A percentile compares a stretch with the other conserved stretches of the same genome.
Evolutionary conservation across 192 early-diverging fungal genomes (phyloP).

Genomic region (Coemansia sp.): DNA sequence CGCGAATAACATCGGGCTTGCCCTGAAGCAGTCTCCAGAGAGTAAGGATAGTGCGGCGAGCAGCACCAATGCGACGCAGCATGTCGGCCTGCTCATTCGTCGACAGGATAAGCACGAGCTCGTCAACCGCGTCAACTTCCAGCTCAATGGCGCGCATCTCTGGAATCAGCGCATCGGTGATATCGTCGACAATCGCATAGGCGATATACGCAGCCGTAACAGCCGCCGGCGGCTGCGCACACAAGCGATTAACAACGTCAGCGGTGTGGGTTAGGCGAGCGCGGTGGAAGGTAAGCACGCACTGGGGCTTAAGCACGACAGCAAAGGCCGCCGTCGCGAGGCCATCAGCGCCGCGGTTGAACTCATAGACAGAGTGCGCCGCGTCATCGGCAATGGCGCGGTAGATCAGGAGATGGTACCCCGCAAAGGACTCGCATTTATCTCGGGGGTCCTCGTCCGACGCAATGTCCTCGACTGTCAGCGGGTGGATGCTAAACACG

Average conservation of each 20-base stretch:
- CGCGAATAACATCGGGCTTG: constrained; percentile 73
- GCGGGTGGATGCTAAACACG: constrained; percentile 73
- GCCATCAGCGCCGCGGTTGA: constrained; percentile 58
- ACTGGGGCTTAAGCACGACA: constrained; percentile 29
- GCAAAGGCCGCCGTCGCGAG: constrained; percentile 61
- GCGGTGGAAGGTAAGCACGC: constrained; percentile 46
- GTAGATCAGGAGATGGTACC: constrained; percentile 90
- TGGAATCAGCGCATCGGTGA: constrained; percentile 89
- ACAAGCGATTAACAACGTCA: constrained; percentile 53
- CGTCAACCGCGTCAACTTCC: constrained; percentile 94
- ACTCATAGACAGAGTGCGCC: constrained; percentile 41
- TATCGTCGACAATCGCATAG: constrained; percentile 92
- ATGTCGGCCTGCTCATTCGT: constrained; percentile 85
- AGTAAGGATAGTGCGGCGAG: constrained; percentile 66
- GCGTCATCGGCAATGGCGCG: constrained; percentile 67
- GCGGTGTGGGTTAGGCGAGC: constrained; percentile 55
- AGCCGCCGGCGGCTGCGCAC: constrained; percentile 6
- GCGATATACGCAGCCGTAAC: constrained; percentile 52
- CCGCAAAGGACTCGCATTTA: constrained; percentile 82
- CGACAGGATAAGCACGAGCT: constrained; percentile 87
- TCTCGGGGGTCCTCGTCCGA: constrained; percentile 84
- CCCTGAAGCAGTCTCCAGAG: constrained; percentile 66
- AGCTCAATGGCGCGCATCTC: constrained; percentile 84
- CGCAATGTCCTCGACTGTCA: constrained; percentile 87
- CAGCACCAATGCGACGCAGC: constrained; percentile 71